Evolutionary conservation across 2,329 filamentous ascomycete species (phyloP), one percentile per base, ranked within the genome.

Genomic region (Trichophaea hybrida): DNA sequence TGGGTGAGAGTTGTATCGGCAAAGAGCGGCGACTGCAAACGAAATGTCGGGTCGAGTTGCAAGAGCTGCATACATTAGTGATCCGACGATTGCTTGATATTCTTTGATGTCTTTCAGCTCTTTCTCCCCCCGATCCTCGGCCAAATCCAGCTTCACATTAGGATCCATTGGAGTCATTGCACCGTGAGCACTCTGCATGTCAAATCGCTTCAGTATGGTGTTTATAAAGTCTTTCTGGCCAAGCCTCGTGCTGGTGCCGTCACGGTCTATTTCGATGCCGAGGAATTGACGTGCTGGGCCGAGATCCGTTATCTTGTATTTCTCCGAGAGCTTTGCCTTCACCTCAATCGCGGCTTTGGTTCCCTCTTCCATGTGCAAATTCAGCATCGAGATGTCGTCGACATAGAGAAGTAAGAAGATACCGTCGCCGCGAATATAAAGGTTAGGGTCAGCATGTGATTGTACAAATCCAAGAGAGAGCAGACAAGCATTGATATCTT

Each of bases 271-370:
- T 17, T 48, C 15, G 31, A 71, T 67, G 1, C 69, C 67, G 0
- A 71, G 60, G 49, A 69, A 71, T 53, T 61, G 68, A 2, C 37
- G 35, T 17, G 48, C 59, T 0, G 56, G 50, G 0, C 69, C 65
- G 6, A 71, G 59, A 31, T 71, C 65, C 2, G 50, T 64, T 56
- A 71, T 71, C 6, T 67, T 7, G 44, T 70, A 72, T 3, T 58
- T 15, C 0, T 62, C 51, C 0, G 2, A 6, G 10, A 53, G 5
- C 43, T 38, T 13, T 55, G 40, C 34, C 35, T 55, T 55, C 3
- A 55, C n/a, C 10, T 13, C 13, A 7, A 10, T 50, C 2, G 24
- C 34, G n/a, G 31, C 32, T 15, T 6, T 13, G 50, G 12, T 13
- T 12, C 2, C 12, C 2, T 8, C 10, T 2, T 49, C 15, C 10